phyloP scores from a whole-genome alignment of 495 filamentous ascomycete species.

The Penicillium canescens region DNA sequence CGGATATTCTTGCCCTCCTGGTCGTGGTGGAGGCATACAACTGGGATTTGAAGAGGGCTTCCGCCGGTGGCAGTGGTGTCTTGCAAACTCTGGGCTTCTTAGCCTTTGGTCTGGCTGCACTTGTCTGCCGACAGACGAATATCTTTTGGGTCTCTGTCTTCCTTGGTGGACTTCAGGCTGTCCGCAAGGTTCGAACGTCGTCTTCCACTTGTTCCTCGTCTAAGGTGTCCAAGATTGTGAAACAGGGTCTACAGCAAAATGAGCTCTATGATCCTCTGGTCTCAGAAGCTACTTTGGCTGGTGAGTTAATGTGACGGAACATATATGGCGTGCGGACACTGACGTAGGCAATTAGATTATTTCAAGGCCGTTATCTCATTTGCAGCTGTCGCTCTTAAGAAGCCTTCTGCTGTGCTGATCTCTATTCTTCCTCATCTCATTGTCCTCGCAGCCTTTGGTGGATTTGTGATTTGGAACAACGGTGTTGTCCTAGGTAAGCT shows the following conservation, averaged over 20 bases:
- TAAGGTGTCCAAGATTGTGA: constrained; percentile 26
- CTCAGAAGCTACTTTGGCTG: constrained; percentile 53
- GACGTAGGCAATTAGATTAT: constrained; percentile 50
- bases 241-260: constrained; percentile 45
- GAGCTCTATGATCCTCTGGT: constrained; percentile 67
- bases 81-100: constrained; percentile 43
- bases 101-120: constrained; percentile 55
- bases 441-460: constrained; percentile 66
- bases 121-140: constrained; percentile 89
- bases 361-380: constrained; percentile 61
- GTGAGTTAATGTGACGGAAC: constrained; percentile 33
- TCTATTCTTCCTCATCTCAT: constrained; percentile 65
- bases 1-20: constrained; percentile 68
- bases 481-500: constrained; percentile 82
- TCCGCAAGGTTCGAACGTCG: constrained; percentile 41
- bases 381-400: constrained; percentile 52
- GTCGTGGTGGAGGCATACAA: constrained; percentile 66
- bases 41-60: constrained; percentile 51
- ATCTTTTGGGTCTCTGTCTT: constrained; percentile 93
- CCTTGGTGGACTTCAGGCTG: constrained; percentile 71
- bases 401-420: constrained; percentile 46
- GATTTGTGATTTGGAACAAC: constrained; percentile 82
- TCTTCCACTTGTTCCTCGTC: constrained; percentile 27
- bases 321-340: constrained; percentile 13
- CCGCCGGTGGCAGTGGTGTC: constrained; percentile 8